Percentiles rank a stretch among this genome's conserved stretches.
These are phyloP conservation scores for Saussurea involucrata DNA, from an alignment of 129 eudicot genomes.

Conservation along the genomic window DNA sequence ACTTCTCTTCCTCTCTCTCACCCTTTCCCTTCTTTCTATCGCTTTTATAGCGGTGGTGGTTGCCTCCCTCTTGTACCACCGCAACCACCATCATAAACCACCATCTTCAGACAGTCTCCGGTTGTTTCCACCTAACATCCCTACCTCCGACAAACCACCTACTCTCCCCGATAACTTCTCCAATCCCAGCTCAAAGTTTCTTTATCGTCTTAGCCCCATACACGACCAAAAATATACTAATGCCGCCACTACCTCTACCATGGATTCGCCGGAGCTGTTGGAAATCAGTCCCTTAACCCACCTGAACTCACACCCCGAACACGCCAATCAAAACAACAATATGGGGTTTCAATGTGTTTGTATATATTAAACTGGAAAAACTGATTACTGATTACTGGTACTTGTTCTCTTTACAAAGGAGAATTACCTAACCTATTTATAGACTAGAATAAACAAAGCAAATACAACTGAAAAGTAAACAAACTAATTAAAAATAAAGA, in stretches of 20 bases:
- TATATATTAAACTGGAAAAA: too few relatives aligned
- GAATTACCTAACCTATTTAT: too few relatives aligned
- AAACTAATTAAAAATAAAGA: too few relatives aligned
- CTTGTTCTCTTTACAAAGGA: too few relatives aligned
- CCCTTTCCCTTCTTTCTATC: conserved; percentile 41
- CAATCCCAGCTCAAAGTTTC: conserved; percentile 63
- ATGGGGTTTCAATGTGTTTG: too few relatives aligned
- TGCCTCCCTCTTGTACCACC: conserved; percentile 39
- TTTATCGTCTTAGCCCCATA: conserved; percentile 42
- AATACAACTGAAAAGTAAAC: too few relatives aligned
- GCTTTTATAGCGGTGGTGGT: conserved; percentile 27
- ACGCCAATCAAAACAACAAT: too few relatives aligned
- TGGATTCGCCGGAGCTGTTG: conserved; percentile 92
- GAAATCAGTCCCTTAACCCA: too few relatives aligned
- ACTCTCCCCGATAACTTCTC: conserved; percentile 32
- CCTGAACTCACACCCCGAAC: too few relatives aligned
- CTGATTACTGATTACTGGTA: too few relatives aligned
- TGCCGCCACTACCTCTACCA: conserved; percentile 10
- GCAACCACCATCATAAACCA: conserved; percentile 19
- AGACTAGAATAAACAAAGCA: too few relatives aligned
- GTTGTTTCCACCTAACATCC: conserved; percentile 41
- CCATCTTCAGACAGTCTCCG: conserved; percentile 44
- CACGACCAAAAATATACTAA: conserved; percentile 15
- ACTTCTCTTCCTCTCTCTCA: conserved; percentile 44
- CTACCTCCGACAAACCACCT: conserved; percentile 48